Conservation (phyloP, 306 rosid species). For the Myrica gale region DNA sequence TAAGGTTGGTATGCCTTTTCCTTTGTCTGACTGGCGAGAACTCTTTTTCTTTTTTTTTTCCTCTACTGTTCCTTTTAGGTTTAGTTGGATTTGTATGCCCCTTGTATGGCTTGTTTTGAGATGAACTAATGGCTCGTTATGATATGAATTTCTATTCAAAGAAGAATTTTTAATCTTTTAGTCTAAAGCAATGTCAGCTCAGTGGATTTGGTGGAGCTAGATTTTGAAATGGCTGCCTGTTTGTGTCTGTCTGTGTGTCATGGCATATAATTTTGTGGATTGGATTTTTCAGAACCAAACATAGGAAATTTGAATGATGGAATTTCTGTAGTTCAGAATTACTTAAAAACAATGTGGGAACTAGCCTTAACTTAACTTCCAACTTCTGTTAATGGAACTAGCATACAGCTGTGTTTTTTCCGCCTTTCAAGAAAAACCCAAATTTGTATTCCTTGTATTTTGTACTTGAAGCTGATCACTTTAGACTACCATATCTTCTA, state of each 20-base stretch:
- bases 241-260: background rate
- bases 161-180: background rate
- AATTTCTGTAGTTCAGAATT: background rate
- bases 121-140: background rate
- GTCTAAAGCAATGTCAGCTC: background rate
- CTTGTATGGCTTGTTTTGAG: background rate
- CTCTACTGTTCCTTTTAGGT: background rate
- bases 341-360: background rate
- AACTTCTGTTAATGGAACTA: background rate
- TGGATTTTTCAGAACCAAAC: background rate
- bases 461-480: background rate
- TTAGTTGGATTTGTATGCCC: background rate
- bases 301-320: background rate
- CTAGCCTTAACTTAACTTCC: background rate
- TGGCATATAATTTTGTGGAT: background rate
- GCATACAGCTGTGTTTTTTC: background rate
- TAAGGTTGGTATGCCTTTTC: conserved; percentile 69
- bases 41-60: background rate
- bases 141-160: background rate
- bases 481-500: background rate
- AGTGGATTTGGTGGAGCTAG: background rate
- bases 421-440: background rate
- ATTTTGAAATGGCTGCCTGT: background rate
- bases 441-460: background rate
- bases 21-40: conserved; percentile 8